These are phyloP conservation scores for Blastobotrys elegans DNA, from an alignment of 1,139 yeast species.

Conservation along the genomic window DNA sequence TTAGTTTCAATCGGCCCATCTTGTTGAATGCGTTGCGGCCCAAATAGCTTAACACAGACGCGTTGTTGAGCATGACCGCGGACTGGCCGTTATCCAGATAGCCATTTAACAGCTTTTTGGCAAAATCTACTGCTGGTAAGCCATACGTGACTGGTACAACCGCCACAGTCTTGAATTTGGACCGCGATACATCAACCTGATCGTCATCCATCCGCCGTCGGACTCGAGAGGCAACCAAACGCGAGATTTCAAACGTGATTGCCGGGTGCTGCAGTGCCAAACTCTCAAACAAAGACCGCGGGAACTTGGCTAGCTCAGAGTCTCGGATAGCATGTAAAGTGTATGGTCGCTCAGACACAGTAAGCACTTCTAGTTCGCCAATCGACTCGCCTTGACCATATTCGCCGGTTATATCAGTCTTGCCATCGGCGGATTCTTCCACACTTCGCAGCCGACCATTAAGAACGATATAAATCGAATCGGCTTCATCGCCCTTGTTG, in stretches of 20 bases:
- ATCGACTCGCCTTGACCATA: conserved; percentile 92
- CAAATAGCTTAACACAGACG: conserved; percentile 69
- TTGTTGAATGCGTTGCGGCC: conserved; percentile 94
- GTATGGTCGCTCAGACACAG: conserved; percentile 68
- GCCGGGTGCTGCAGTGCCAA: conserved; percentile 82
- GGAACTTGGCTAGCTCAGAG: conserved; percentile 89
- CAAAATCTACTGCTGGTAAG: conserved; percentile 81
- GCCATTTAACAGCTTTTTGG: conserved; percentile 63
- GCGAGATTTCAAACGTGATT: conserved; percentile 82
- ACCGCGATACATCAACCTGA: conserved; percentile 26
- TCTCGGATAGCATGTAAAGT: conserved; percentile 87
- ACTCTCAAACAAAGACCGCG: conserved; percentile 81
- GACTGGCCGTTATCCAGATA: conserved; percentile 67
- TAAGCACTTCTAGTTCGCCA: conserved; percentile 92
- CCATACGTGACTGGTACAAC: conserved; percentile 75
- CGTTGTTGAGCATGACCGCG: conserved; percentile 76
- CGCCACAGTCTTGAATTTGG: conserved; percentile 71
- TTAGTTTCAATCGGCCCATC: conserved; percentile 73
- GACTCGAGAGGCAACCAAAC: conserved; percentile 78
- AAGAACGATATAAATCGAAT: conserved; percentile 84
- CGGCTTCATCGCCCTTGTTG: conserved; percentile 81
- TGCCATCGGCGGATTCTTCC: conserved; percentile 32
- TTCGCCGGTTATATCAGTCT: conserved; percentile 55
- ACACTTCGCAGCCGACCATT: conserved; percentile 84
- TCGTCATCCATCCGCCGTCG: conserved; percentile 24